Base-by-base conservation (phyloP, 139 green algal genomes). In the Mesotaenium endlicherianum region DNA sequence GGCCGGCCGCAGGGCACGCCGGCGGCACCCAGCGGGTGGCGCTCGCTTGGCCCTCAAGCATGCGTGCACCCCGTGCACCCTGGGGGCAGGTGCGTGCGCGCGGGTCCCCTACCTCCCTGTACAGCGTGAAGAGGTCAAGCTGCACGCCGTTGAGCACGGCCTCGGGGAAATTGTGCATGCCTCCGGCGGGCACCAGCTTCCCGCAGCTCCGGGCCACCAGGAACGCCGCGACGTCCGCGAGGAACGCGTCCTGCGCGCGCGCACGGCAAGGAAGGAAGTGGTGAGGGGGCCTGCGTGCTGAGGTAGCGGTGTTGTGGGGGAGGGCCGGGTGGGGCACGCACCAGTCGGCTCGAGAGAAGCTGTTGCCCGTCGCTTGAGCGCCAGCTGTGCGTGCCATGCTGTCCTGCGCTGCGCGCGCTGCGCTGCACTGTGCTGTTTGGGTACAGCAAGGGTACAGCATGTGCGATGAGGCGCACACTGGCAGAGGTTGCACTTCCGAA, bases 101-200 rank as follows among this genome's bases (percentile, higher is more conserved):
- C 60, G 8, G 8, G 36, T 72, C 60, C 60, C 60, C 43, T 30
- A 79, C 47, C 70, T 77, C 70, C 39, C 47, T 31, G 11, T 79
- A 77, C 8, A 75, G 70, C 40, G 5, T 77, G 45, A 6, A 79
- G 43, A 79, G 45, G 11, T 75, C 47, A 8, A 79, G 47, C 6
- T 6, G 47, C 39, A 6, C 41, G 11, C 70, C 47, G 47, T 75
- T 77, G 8, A 76, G 41, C 31, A 58, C 8, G 42, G 45, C 45
- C 8, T 8, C 39, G 11, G 70, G 70, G 70, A 75, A 75, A 60
- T 75, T 75, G 20, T 60, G 17, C 17, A 57, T 57, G 17, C 67
- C 67, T 17, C 67, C 67, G 17, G 67, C 20, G 17, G 67, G 67
- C 17, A 75, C 45, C 8, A 77, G 70, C 44, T 6, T 8, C 39